Conservation (phyloP, 108 stramenopile species). For the Cyclotella sp. region DNA sequence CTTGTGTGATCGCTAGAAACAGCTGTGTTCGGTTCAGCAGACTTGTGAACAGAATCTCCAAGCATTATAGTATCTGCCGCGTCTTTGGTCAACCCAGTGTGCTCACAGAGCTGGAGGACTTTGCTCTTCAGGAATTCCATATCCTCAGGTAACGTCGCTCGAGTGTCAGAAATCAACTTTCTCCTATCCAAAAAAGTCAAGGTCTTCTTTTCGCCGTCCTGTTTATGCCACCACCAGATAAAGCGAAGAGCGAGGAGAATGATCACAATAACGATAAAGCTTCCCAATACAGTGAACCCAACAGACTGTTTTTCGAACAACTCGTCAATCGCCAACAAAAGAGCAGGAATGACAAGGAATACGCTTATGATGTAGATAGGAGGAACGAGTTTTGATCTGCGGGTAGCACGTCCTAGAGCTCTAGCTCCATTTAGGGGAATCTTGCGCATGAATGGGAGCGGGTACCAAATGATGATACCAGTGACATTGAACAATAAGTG, state of each 20-base stretch:
- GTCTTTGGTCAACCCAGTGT: slow-evolving; percentile 56
- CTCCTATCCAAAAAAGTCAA: slow-evolving; percentile 49
- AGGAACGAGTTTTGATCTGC: slow-evolving; percentile 64
- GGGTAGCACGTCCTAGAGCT: slow-evolving; percentile 65
- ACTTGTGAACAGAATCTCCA: background rate
- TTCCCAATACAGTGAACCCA: slow-evolving; percentile 75
- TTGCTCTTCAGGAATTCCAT: slow-evolving; percentile 61
- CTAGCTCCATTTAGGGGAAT: slow-evolving; percentile 73
- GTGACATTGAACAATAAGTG: slow-evolving; percentile 88
- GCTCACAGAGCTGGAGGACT: slow-evolving; percentile 45
- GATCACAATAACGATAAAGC: slow-evolving; percentile 57
- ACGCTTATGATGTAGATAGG: slow-evolving; percentile 71
- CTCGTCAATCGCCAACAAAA: slow-evolving; percentile 63
- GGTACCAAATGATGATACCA: slow-evolving; percentile 85
- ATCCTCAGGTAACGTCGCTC: slow-evolving; percentile 53
- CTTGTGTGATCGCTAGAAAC: background rate
- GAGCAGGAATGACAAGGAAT: slow-evolving; percentile 68
- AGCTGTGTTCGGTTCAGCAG: background rate
- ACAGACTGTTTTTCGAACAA: slow-evolving; percentile 60
- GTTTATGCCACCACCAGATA: slow-evolving; percentile 56
- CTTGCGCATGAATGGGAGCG: slow-evolving; percentile 77
- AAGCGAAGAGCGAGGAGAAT: slow-evolving; percentile 32
- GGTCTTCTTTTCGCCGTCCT: slow-evolving; percentile 49
- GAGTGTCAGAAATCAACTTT: slow-evolving; percentile 37
- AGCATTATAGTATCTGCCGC: slow-evolving; percentile 24